phyloP scores from a whole-genome alignment of 495 filamentous ascomycete species.

The Parathielavia hyrcaniae region DNA sequence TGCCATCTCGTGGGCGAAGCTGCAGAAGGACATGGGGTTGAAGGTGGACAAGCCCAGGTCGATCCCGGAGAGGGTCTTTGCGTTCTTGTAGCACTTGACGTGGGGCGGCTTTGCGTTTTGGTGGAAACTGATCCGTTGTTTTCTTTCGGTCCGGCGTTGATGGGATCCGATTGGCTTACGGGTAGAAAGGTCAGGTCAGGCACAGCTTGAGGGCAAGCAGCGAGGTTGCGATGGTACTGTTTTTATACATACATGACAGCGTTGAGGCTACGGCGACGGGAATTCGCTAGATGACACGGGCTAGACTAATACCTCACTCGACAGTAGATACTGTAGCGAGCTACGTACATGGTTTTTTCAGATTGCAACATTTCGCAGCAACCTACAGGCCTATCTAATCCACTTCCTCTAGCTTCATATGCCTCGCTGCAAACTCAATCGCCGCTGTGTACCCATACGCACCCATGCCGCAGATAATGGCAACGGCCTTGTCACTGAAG shows the following conservation, averaged over 20 bases:
- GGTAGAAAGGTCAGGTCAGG: not conserved
- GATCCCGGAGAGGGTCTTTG: constrained; percentile 19
- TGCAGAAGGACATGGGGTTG: constrained; percentile 49
- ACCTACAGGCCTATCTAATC: not conserved
- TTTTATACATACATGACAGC: too few relatives aligned
- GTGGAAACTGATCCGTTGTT: not conserved
- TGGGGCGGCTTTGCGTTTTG: constrained; percentile 28
- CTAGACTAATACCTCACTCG: not conserved
- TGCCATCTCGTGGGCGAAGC: constrained; percentile 56
- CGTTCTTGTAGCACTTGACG: constrained; percentile 24
- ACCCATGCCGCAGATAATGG: constrained; percentile 62
- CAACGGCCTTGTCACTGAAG: constrained; percentile 63
- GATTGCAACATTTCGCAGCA: not conserved
- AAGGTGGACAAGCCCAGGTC: constrained; percentile 38
- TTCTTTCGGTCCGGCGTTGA: not conserved
- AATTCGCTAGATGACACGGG: not conserved
- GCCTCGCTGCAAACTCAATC: constrained; percentile 53
- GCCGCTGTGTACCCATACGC: constrained; percentile 64
- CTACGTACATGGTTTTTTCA: not conserved
- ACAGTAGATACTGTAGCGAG: not conserved
- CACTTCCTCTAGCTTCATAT: constrained; percentile 36
- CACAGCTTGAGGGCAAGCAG: not conserved
- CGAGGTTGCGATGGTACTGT: not conserved
- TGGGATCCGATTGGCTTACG: not conserved
- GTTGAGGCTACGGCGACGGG: too few relatives aligned